Evolutionary conservation across 2,329 filamentous ascomycete genomes (phyloP), one percentile per base, ranked within the genome.

Genomic region (Penicillium sp.): DNA sequence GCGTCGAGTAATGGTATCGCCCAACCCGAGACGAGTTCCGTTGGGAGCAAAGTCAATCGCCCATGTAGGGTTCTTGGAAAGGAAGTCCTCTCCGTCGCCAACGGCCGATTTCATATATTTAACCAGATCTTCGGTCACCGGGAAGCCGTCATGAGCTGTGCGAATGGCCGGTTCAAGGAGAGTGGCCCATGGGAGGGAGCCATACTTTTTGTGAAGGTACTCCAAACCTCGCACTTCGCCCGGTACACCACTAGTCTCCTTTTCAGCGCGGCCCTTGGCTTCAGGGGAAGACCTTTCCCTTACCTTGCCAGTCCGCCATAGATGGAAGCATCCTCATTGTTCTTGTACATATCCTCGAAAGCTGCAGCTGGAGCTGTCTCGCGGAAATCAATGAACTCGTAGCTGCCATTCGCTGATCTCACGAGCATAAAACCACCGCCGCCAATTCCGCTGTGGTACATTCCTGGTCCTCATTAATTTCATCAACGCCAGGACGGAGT

Each of bases 361-460:
- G 90, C 88, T 0, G 88, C 87, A 0, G 85, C 87, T 0, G 92
- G 92, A 0, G 92, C 92, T 0, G 86, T 83, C 68, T 97, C 92
- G 39, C 92, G 80, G 64, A 95, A 97, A 70, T 97, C 92, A 58
- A 97, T 83, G 50, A 85, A 84, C 64, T 95, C 89, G 64, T 91
- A 95, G 14, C 76, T 75, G n/a, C 89, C 89, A 50, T 88, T 76
- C 13, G 81, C 73, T 29, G 82, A 78, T 40, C 88, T 83, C 4
- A 95, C 81, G 4, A 95, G 77, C 79, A 90, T 87, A 71, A 97
- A 97, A 2, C 92, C 92, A 34, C 92, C 92, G 6, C 92, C 92
- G 16, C 88, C 91, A 51, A 96, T 86, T 13, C 92, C 91, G 34
- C 72, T 77, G 66, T 91, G 87, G 59, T 89, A 88, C 82, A 88